Evolutionary conservation across 768 basidiomycete genomes (phyloP).

Genomic region (Serendipita sp.): DNA sequence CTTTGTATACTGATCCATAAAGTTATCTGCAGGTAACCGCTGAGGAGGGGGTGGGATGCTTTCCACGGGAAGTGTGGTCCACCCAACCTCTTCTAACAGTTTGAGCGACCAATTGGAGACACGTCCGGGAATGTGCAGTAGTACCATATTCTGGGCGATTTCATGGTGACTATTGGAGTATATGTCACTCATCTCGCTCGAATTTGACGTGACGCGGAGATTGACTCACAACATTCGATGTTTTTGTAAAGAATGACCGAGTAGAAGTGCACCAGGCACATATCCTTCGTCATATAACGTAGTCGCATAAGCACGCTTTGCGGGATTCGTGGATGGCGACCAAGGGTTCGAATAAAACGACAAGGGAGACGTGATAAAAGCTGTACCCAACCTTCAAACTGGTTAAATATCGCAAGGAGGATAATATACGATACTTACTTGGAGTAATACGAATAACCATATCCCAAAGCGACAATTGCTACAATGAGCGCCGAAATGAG

Average conservation of each 20-base stretch:
- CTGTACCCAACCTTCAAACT: slow-evolving; percentile 3
- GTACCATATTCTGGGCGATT: slow-evolving; percentile 8
- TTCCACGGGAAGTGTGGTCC: neutral
- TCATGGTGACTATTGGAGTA: neutral
- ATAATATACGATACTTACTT: neutral
- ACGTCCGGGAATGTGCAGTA: slow-evolving; percentile 6
- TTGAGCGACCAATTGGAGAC: neutral
- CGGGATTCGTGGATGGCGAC: neutral
- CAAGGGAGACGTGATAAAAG: slow-evolving; percentile 5
- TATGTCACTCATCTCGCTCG: neutral
- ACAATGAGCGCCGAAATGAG: neutral
- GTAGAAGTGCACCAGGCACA: slow-evolving; percentile 9
- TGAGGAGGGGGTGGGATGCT: neutral
- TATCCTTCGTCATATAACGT: slow-evolving; percentile 8
- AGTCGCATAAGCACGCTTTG: slow-evolving; percentile 8
- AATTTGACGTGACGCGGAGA: neutral
- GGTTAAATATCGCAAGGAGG: neutral
- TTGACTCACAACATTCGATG: slow-evolving; percentile 8
- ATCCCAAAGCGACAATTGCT: neutral
- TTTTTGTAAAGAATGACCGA: slow-evolving; percentile 4
- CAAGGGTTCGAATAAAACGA: slow-evolving; percentile 6
- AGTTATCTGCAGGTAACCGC: slow-evolving; percentile 6
- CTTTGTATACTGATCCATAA: slow-evolving; percentile 11
- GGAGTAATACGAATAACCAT: neutral
- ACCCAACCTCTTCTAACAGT: slow-evolving; percentile 5